Evolutionary conservation across 352 stramenopile genomes (phyloP), one percentile per base, ranked within the genome.

Genomic region (Pythium scleroteichum): DNA sequence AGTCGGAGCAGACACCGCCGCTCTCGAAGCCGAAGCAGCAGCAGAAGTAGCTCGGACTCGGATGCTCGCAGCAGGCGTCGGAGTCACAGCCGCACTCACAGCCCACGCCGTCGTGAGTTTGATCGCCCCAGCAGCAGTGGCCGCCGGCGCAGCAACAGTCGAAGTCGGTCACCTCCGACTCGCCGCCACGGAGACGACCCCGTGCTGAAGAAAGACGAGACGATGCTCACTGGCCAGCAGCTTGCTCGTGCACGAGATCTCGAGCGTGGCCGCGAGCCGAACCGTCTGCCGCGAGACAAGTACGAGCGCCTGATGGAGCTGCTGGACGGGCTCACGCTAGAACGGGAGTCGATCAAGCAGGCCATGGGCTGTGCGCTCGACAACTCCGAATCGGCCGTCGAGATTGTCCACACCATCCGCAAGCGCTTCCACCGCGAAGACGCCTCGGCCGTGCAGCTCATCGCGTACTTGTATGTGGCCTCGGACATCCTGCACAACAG

Each of bases 401-500:
- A 94, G 51, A 64, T 94, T 50, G 82, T 89, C 17, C 53, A 75
- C 33, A 65, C 76, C 2, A 68, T 94, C 27, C 50, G 72, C 12
- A 61, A 76, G 29, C 68, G 65, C 14, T 90, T 90, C 53, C 71
- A 79, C 19, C 57, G 61, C 3, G 53, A 76, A 0, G 60, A 71
- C 0, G 70, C 55, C 3, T 80, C 73, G 16, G 68, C 75, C 3
- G 63, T 88, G 24, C 62, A 76, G 7, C 72, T 87, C 13, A 59
- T 95, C 53, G 84, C 71, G 12, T 73, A 82, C 23, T 57, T 97
- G 47, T 96, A 90, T 54, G 72, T 96, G 53, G 69, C 88, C 10
- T 96, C 88, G 13, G 90, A 97, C 53, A 86, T 97, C 40, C 70
- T 97, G 32, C 86, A 96, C 75, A 97, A 97, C 59, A 94, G 85